phyloP scores from a whole-genome alignment of 768 basidiomycete genomes.

The Boletus insuetus region DNA sequence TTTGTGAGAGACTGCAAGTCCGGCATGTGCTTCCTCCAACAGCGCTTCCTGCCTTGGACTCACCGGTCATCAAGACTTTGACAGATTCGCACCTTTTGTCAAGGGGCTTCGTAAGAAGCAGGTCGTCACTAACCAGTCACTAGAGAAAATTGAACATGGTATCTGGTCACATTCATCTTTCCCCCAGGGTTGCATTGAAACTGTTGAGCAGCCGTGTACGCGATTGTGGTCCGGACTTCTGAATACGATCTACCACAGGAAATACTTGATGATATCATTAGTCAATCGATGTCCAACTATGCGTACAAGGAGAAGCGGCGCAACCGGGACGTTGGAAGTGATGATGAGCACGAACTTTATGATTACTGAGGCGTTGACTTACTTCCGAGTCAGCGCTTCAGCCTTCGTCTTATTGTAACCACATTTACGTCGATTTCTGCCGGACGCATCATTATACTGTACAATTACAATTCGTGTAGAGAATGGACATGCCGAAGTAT shows the following conservation, averaged over 20 bases:
- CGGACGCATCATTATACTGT: background rate
- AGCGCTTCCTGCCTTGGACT: background rate
- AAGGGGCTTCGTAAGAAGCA: conserved; percentile 85
- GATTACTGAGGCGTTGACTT: conserved; percentile 8
- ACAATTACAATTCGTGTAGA: background rate
- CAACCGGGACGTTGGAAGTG: conserved; percentile 19
- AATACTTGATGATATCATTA: conserved; percentile 67
- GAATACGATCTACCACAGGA: conserved; percentile 71
- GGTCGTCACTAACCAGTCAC: conserved; percentile 76
- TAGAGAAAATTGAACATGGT: conserved; percentile 96
- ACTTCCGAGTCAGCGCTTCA: background rate
- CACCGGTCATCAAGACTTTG: conserved; percentile 57
- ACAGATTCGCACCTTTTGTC: conserved; percentile 67
- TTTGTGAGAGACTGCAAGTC: conserved; percentile 77
- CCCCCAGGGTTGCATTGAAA: conserved; percentile 1
- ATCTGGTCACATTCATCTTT: background rate
- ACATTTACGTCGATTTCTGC: background rate
- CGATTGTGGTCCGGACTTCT: conserved; percentile 66
- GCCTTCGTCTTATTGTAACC: background rate
- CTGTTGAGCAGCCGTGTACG: conserved; percentile 57
- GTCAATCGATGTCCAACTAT: conserved; percentile 42
- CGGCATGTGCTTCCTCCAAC: conserved; percentile 39
- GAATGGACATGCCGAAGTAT: background rate
- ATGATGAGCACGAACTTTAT: conserved; percentile 29
- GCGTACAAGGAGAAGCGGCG: conserved; percentile 17